Conservation (phyloP, 2,329 filamentous ascomycete species). For the Colletotrichum tropicale region DNA sequence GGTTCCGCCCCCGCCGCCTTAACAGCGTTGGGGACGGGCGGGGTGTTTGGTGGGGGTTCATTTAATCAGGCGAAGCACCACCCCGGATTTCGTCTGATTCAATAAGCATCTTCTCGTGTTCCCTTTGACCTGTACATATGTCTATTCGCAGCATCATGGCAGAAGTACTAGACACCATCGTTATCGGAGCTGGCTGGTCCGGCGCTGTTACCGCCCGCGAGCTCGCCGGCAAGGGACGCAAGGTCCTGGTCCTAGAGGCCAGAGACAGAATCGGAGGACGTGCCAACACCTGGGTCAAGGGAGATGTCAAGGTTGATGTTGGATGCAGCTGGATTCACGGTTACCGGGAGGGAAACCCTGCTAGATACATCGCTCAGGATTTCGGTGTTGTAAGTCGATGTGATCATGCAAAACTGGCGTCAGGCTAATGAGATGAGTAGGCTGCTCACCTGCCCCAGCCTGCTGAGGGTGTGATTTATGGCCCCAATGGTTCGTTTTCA, state of each 20-base stretch:
- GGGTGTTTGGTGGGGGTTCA: background rate
- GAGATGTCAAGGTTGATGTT: constrained; percentile 13
- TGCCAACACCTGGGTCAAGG: constrained; percentile 13
- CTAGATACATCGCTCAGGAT: constrained; percentile 14
- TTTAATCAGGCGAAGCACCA: background rate
- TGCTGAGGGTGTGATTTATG: constrained; percentile 14
- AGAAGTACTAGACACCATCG: constrained; percentile 12
- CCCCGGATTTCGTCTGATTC: background rate
- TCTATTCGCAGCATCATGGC: constrained; percentile 5
- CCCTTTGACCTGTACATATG: background rate
- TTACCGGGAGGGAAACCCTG: constrained; percentile 12
- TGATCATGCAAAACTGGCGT: background rate
- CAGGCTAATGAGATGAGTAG: background rate
- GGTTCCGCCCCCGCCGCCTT: background rate
- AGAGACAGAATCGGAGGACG: constrained; percentile 20
- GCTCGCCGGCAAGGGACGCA: constrained; percentile 6
- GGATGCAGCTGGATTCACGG: constrained; percentile 20
- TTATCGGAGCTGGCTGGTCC: constrained; percentile 20
- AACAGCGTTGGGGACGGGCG: background rate
- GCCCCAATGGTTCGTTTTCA: background rate
- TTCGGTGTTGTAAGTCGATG: constrained; percentile 11
- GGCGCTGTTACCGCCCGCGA: constrained; percentile 10
- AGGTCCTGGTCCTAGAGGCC: constrained; percentile 17
- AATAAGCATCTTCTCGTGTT: background rate
- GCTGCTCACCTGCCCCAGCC: constrained; percentile 9